Evolutionary conservation across 2,329 filamentous ascomycete species (phyloP).

Genomic region (Rhinocladiella similis): DNA sequence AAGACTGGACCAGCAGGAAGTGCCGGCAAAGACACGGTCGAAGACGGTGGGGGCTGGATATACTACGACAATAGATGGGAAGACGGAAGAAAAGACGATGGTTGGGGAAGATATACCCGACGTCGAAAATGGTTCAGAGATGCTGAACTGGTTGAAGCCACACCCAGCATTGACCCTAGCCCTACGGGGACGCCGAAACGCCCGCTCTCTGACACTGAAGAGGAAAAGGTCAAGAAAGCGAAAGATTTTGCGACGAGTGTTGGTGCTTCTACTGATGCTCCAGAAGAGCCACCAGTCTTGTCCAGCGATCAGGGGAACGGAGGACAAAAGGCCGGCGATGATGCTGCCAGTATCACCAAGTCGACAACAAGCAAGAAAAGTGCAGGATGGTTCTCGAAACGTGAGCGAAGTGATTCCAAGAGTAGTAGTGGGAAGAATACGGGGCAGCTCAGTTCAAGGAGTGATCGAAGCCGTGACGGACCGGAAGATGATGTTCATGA

Average conservation of each 20-base stretch:
- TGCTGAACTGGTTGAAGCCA: constrained; percentile 84
- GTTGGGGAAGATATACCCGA: constrained; percentile 92
- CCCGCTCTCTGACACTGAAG: constrained; percentile 20
- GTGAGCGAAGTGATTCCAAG: constrained; percentile 25
- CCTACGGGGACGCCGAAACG: constrained; percentile 40
- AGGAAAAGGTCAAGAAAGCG: constrained; percentile 21
- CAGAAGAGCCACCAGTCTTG: neutral
- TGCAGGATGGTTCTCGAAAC: constrained; percentile 23
- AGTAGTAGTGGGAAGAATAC: constrained; percentile 27
- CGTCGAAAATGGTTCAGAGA: constrained; percentile 95
- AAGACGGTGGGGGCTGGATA: constrained; percentile 80
- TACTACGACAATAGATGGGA: constrained; percentile 99
- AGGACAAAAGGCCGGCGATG: constrained; percentile 14
- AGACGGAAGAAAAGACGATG: constrained; percentile 81
- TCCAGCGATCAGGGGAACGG: neutral
- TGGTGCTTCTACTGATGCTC: neutral
- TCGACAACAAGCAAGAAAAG: constrained; percentile 14
- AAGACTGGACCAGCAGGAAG: constrained; percentile 32
- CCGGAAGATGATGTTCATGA: constrained; percentile 27
- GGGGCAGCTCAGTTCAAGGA: constrained; percentile 18
- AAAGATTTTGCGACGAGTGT: constrained; percentile 23
- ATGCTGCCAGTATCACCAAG: constrained; percentile 10
- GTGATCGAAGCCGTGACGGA: constrained; percentile 24
- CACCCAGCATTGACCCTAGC: constrained; percentile 46
- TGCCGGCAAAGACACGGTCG: constrained; percentile 39